Percentiles rank a stretch among this genome's conserved stretches.
Conservation (phyloP, 2,329 filamentous ascomycete genomes). For the Knoxdaviesia capensis region DNA sequence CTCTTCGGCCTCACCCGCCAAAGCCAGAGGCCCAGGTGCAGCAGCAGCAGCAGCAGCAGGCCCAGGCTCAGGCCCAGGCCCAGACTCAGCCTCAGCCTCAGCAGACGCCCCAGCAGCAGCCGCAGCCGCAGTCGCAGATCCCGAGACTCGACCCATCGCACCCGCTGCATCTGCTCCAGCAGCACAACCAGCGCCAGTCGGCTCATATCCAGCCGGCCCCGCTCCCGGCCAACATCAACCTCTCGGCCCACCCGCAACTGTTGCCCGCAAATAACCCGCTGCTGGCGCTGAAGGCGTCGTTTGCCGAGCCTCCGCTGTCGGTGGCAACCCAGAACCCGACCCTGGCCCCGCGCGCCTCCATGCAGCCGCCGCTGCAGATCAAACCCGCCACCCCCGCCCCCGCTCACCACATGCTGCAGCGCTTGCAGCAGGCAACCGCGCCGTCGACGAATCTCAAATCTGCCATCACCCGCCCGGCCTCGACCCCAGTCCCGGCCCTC, state of each 20-base stretch:
- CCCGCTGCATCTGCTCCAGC: no score
- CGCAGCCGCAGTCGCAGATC: background rate
- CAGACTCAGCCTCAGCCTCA: conserved; percentile 6
- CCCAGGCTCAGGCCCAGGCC: conserved; percentile 8
- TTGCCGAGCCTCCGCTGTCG: no score
- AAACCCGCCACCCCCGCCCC: no score
- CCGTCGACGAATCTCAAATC: no score
- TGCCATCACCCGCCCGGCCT: background rate
- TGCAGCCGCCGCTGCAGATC: no score
- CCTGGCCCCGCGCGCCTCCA: background rate
- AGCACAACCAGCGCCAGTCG: no score
- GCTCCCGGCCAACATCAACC: no score
- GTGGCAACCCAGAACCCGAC: background rate
- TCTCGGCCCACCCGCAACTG: no score
- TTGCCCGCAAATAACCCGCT: no score
- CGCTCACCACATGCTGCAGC: background rate
- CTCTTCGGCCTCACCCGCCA: conserved; percentile 1
- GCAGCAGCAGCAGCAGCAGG: conserved; percentile 3
- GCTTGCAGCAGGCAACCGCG: background rate
- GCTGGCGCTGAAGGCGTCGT: no score
- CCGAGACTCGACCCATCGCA: no score
- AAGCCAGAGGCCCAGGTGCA: conserved; percentile 3
- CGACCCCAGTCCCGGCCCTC: background rate
- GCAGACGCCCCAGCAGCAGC: conserved; percentile 6
- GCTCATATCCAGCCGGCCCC: no score